Evolutionary conservation across 129 eudicot genomes (phyloP).

Genomic region (Erigeron canadensis): DNA sequence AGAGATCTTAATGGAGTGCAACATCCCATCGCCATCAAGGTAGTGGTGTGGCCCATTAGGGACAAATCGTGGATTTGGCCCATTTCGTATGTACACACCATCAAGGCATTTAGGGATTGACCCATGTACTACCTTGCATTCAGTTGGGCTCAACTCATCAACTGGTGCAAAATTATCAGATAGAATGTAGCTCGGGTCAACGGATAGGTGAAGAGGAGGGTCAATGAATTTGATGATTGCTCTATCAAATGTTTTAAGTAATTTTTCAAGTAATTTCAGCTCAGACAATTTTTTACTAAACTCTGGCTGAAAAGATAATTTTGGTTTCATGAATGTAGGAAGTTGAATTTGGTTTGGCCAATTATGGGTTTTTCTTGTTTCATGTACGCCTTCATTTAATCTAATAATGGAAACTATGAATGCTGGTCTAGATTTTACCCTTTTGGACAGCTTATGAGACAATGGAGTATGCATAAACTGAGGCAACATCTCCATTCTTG

Average conservation of each 20-base stretch:
- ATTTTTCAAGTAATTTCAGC: background rate
- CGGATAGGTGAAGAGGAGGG: constrained; percentile 17
- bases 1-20: constrained; percentile 45
- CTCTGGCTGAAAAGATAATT: background rate
- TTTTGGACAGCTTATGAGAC: no score
- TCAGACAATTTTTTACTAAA: background rate
- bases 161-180: constrained; percentile 19
- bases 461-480: no score
- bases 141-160: constrained; percentile 8
- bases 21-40: constrained; percentile 68
- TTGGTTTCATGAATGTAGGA: no score
- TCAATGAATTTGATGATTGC: constrained; percentile 17
- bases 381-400: no score
- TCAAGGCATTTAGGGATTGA: constrained; percentile 11
- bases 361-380: no score
- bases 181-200: constrained; percentile 4
- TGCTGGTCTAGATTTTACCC: no score
- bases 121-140: constrained; percentile 13
- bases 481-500: no score
- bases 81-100: constrained; percentile 63
- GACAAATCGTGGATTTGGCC: constrained; percentile 62
- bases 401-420: no score
- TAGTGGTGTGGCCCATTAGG: constrained; percentile 67
- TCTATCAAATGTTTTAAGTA: background rate
- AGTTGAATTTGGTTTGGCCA: no score